Evolutionary conservation across 2,329 filamentous ascomycete species (phyloP), one percentile per base, ranked within the genome.

Genomic region (Pyrenochaeta sp.): DNA sequence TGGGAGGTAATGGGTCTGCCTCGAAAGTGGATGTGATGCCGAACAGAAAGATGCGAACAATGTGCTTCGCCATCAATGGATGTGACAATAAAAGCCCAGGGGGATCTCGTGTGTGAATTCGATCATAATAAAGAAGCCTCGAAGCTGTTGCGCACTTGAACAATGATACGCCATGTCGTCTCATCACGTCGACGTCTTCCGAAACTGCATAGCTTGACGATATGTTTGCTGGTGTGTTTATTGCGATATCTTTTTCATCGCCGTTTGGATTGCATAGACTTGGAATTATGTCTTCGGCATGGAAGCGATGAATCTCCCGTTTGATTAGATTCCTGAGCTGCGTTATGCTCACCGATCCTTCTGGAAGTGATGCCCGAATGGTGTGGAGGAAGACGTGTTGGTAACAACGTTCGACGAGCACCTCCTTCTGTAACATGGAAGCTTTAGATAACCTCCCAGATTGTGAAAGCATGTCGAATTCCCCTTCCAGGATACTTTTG

Each of bases 31-130:
- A 27, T 27, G 24, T 27, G 24, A 27, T 27, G 24, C 36, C 36
- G 9, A 32, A 24, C 27, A 40, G 15, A 21, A 40, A 40, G 36
- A 40, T n/a, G 19, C 36, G 36, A n/a, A 40, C 27, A 24, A 40
- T 40, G 17, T 40, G 36, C 11, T 23, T 31, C 17, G 20, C 36
- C 36, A 40, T 40, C 13, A 9, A 23, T n/a, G 36, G 20, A 18
- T 23, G 36, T 30, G 36, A 29, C 19, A 40, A 31, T 19, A 15
- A 7, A 32, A 19, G 18, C 11, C 13, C 17, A 5, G 26, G 18
- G 21, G 7, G 10, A 30, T 10, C 10, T 14, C 18, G 14, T 15
- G 19, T 23, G 19, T 32, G 19, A 17, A 40, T 40, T 19, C 14
- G 36, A 40, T 40, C 27, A 20, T 18, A 32, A 28, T 40, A 40